These are phyloP conservation scores for Trichothecium roseum DNA, from an alignment of 2,329 filamentous ascomycete species.

Conservation along the genomic window DNA sequence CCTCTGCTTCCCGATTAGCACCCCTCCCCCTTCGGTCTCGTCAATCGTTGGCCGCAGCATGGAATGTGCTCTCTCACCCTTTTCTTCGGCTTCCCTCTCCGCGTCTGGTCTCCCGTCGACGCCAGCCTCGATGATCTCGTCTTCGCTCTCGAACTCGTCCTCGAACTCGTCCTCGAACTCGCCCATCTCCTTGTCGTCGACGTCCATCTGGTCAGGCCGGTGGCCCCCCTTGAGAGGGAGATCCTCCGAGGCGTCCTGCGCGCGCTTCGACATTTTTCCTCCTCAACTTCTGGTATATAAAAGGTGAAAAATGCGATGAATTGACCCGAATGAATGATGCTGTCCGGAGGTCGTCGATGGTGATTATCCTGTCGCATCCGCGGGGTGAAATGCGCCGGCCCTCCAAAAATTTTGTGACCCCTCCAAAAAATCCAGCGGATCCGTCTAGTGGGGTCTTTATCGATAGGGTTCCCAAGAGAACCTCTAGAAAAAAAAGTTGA, in stretches of 20 bases:
- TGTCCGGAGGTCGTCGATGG: neutral
- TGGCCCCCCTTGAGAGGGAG: conserved; percentile 49
- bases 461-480: no score
- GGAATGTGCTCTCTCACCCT: no score
- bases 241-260: conserved; percentile 37
- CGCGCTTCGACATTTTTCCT: conserved; percentile 53
- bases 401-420: conserved; percentile 4
- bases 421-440: conserved; percentile 1
- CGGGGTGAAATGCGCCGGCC: neutral
- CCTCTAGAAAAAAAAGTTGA: no score
- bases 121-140: conserved; percentile 89
- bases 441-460: neutral
- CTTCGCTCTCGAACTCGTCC: conserved; percentile 77
- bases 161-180: conserved; percentile 96
- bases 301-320: no score
- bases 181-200: conserved; percentile 55
- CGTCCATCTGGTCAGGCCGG: conserved; percentile 54
- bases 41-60: no score
- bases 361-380: neutral
- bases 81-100: conserved; percentile 84
- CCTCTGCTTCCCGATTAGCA: conserved; percentile 33
- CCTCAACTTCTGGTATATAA: no score
- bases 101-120: conserved; percentile 88
- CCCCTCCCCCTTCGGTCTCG: no score
- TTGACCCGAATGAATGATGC: no score